Evolutionary conservation across 2,329 filamentous ascomycete species (phyloP), one percentile per base, ranked within the genome.

Genomic region (Penicillium brasilianum): DNA sequence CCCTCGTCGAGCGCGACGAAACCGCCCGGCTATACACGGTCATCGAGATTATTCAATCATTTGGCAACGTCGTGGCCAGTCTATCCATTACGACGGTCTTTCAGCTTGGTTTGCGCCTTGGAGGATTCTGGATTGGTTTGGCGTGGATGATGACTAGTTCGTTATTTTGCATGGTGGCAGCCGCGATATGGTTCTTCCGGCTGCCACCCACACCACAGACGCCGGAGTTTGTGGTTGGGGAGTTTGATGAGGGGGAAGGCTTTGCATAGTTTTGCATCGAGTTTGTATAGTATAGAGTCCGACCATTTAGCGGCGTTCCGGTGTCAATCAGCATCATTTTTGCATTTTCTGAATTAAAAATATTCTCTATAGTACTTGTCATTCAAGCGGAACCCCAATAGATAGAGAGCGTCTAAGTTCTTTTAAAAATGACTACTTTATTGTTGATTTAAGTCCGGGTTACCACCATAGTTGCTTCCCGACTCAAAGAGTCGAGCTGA

Each of bases 1-100:
- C 81, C 5, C 72, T 83, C 8, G 78, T 84, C 16, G 76, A 81
- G 30, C 79, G 78, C 0, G 77, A 83, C 41, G 76, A 84, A 56
- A 79, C 81, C 3, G 82, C 81, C 6, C 76, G 81, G 11, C 66
- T 84, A 14, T 84, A 82, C 66, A 81, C 81, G 4, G 76, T 82
- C 1, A 78, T 84, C 59, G 80, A 81, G 32, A 79, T 83, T 20
- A 70, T 82, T 4, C 80, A 83, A 62, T 77, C 78, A 16, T 67
- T 83, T 10, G 82, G 82, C 7, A 75, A 77, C 25, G 77, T 84
- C 60, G 67, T 83, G 34, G 81, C 81, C 4, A 82, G 81, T 25
- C 75, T 82, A 4, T 66, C 80, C 4, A 75, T 84, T 43, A 81
- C 81, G 2, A 71, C 73, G 9, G 69, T 81, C 14, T 83, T 84